These are phyloP conservation scores for Plasmodium cynomolgi DNA, from an alignment of 169 alveolate genomes.

Conservation along the genomic window DNA sequence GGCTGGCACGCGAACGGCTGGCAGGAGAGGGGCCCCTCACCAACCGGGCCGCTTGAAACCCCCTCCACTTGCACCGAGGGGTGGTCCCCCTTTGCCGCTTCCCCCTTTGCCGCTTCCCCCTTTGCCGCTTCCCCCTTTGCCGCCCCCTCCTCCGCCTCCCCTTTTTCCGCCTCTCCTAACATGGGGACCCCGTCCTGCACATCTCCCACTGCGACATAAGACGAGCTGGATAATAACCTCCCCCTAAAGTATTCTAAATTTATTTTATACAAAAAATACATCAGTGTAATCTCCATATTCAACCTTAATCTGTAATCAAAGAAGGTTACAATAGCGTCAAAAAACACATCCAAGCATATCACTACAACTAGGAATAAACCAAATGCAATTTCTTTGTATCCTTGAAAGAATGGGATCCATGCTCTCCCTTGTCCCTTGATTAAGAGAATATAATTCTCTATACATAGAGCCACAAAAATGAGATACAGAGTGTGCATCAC, in stretches of 20 bases:
- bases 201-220: background rate
- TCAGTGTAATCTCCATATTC: constrained; percentile 20
- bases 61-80: background rate
- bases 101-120: background rate
- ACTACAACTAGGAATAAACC: constrained; percentile 9
- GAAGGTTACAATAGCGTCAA: constrained; percentile 17
- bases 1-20: background rate
- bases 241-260: background rate
- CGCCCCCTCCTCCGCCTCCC: background rate
- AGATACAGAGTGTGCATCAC: constrained; percentile 4
- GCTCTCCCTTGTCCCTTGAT: background rate
- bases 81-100: background rate
- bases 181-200: background rate
- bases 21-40: background rate
- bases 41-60: background rate
- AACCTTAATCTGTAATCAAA: background rate
- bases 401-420: background rate
- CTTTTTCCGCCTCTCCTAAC: background rate
- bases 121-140: background rate
- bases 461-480: constrained; percentile 26
- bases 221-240: background rate
- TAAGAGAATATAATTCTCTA: constrained; percentile 23
- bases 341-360: background rate
- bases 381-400: background rate
- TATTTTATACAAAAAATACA: constrained; percentile 51